Percentiles rank a stretch among this genome's conserved stretches.
phyloP scores from a whole-genome alignment of 108 stramenopile genomes.

The Conticribra weissflogii region DNA sequence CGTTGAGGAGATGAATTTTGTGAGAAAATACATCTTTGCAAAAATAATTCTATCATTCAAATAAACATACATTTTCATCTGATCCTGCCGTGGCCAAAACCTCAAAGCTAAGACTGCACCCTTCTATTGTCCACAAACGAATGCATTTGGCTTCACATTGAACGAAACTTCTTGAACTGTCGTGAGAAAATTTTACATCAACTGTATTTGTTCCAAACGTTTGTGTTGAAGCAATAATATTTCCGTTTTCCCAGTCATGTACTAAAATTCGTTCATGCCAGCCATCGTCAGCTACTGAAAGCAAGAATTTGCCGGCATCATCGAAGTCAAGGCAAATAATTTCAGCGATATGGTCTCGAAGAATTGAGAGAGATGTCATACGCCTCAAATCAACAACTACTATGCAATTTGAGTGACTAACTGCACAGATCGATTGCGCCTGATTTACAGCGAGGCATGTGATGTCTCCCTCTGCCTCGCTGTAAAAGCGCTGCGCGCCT shows the following conservation, averaged over 20 bases:
- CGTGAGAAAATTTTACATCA: conserved; percentile 9
- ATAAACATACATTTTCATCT: background rate
- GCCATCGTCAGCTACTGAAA: conserved; percentile 53
- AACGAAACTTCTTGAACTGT: conserved; percentile 18
- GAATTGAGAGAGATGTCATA: conserved; percentile 41
- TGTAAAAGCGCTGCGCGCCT: conserved; percentile 52
- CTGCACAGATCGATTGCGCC: conserved; percentile 48
- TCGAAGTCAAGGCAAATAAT: conserved; percentile 60
- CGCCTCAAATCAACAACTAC: conserved; percentile 55
- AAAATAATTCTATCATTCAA: background rate
- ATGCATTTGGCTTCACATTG: conserved; percentile 42
- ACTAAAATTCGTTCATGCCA: conserved; percentile 46
- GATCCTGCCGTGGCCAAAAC: background rate
- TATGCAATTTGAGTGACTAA: conserved; percentile 59
- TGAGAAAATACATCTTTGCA: background rate
- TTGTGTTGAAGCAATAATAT: conserved; percentile 8
- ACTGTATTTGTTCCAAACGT: conserved; percentile 10
- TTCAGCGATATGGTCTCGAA: conserved; percentile 47
- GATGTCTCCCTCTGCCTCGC: conserved; percentile 59
- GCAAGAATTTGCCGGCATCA: conserved; percentile 47
- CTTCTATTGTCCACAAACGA: conserved; percentile 34
- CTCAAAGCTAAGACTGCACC: conserved; percentile 14
- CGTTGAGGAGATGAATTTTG: background rate
- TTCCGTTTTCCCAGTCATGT: conserved; percentile 60
- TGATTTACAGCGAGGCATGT: conserved; percentile 58